Evolutionary conservation across 192 early-diverging fungal genomes (phyloP), one percentile per base, ranked within the genome.

Genomic region (Gonapodya prolifera): DNA sequence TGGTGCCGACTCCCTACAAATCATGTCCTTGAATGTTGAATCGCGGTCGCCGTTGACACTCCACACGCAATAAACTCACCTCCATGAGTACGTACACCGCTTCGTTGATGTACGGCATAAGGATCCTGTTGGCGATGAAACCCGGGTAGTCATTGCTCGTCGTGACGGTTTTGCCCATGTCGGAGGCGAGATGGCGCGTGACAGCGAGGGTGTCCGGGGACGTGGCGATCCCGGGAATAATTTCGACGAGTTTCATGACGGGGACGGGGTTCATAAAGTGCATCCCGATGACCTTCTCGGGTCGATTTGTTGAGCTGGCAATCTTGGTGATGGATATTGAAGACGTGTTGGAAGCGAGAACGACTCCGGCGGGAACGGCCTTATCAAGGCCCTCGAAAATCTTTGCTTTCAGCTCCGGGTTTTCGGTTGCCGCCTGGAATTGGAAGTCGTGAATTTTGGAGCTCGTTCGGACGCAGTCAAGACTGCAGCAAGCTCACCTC

Each of bases 71-170:
- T 28, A 77, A 17, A 2, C 78, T 80, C 83, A 91, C 92, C 77
- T 91, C 90, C 82, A 96, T 92, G 29, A 96, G 84, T 17, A 91
- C 91, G 78, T 93, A 91, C 8, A 93, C 78, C 2, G 97, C 96
- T 84, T 99, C 97, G 83, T 99, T 99, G 80, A 99, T 99, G 86
- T 99, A 99, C 35, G 97, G 97, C 95, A 99, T 99, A 81, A 99
- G 85, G 77, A 99, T 78, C 23, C 97, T 87, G 87, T 99, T 99
- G 34, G 97, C 95, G 77, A 99, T 95, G 81, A 99, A 99, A 70
- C 95, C 97, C 18, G 97, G 97, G 70, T 94, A 90, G 85, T 99
- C 97, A 78, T 87, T 85, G 36, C 89, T 90, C 78, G 89, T 81
- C 1, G 97, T 98, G 69, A 90, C 93, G n/a, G 90, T 94, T 87